Percentiles rank a stretch among this genome's conserved stretches.
phyloP scores from a whole-genome alignment of 2,329 filamentous ascomycete species.

The Xylariaceae sp. region DNA sequence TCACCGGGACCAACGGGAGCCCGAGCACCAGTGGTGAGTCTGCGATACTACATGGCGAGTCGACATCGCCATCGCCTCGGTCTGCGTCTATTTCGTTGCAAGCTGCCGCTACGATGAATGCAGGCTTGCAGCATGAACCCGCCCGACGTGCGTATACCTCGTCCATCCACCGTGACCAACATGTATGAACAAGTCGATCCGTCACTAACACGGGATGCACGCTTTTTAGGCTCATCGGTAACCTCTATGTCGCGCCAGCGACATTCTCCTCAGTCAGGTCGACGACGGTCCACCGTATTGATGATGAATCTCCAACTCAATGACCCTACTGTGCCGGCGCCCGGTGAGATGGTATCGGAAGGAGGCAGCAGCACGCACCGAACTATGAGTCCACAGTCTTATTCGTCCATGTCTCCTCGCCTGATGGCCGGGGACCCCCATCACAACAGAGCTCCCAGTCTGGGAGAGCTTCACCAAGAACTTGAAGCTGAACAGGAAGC shows the following conservation, averaged over 20 bases:
- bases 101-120: conserved; percentile 72
- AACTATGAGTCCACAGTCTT: conserved; percentile 41
- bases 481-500: conserved; percentile 74
- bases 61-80: conserved; percentile 57
- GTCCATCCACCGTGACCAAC: background rate
- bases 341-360: conserved; percentile 61
- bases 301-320: conserved; percentile 72
- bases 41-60: conserved; percentile 35
- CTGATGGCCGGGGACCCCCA: conserved; percentile 46
- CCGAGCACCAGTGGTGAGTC: conserved; percentile 24
- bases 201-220: conserved; percentile 1
- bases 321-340: conserved; percentile 60
- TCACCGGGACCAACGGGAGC: conserved; percentile 33
- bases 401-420: conserved; percentile 46
- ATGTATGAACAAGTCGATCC: background rate
- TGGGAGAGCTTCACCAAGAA: conserved; percentile 74
- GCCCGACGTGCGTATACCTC: conserved; percentile 45
- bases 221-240: conserved; percentile 44
- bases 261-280: conserved; percentile 45
- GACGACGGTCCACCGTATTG: conserved; percentile 62
- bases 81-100: conserved; percentile 66
- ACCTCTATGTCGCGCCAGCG: conserved; percentile 45
- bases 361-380: conserved; percentile 34
- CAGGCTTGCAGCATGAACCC: conserved; percentile 63
- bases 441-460: conserved; percentile 62